phyloP scores from a whole-genome alignment of 2,329 filamentous ascomycete genomes.

The Monosporascus ibericus region DNA sequence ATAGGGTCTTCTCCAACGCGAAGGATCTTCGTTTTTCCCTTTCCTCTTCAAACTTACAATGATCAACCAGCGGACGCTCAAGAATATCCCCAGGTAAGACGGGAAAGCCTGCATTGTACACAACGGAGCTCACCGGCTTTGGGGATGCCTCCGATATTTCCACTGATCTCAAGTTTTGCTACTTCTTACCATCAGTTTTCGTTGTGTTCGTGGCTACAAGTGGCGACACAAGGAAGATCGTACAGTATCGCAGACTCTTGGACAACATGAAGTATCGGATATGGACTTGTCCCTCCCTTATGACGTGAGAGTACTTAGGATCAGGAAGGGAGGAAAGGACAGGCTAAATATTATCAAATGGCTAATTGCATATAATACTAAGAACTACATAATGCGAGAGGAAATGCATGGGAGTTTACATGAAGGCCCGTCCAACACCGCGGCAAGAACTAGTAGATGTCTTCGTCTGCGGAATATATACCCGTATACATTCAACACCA shows the following conservation, averaged over 20 bases:
- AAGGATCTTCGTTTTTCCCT: neutral
- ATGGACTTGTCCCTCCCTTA: too few relatives aligned
- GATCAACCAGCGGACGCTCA: neutral
- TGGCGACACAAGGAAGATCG: slow-evolving; percentile 4
- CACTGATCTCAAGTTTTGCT: neutral
- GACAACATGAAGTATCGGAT: too few relatives aligned
- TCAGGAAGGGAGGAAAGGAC: too few relatives aligned
- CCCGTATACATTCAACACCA: too few relatives aligned
- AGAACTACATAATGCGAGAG: too few relatives aligned
- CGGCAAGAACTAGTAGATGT: too few relatives aligned
- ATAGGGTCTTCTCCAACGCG: neutral
- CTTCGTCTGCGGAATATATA: too few relatives aligned
- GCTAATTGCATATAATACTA: too few relatives aligned
- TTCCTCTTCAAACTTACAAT: neutral
- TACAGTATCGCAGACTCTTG: neutral
- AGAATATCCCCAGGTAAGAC: neutral
- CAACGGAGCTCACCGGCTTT: neutral
- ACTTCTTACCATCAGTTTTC: neutral
- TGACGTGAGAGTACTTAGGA: too few relatives aligned
- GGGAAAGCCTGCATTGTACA: neutral
- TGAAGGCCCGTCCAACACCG: too few relatives aligned
- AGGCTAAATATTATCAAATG: too few relatives aligned
- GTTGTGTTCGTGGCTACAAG: neutral
- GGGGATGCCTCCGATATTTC: neutral
- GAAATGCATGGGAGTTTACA: too few relatives aligned